Base-by-base conservation (phyloP, 75 land plant genomes). In the Cupressus sempervirens region DNA sequence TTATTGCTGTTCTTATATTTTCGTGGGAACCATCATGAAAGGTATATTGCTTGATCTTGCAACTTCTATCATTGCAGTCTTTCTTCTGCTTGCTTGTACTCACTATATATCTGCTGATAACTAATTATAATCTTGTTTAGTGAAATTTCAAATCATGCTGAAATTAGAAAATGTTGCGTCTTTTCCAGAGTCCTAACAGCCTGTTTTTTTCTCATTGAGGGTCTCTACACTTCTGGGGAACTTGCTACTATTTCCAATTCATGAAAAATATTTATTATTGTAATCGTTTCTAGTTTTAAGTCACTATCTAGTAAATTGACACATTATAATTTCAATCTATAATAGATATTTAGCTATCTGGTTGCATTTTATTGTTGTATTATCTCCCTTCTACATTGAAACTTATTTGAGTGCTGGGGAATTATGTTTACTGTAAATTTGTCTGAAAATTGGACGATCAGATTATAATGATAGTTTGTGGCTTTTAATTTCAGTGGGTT, bases 371-470 rank as follows among this genome's bases (percentile, higher is more conserved):
- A n/a, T 45, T 26, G 10, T 7, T 40, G 20, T 79, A 18, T 43
- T 26, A 11, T 79, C 81, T 77, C 12, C 45, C 46, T 45, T 79
- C 50, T 79, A 40, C n/a, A n/a, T 79, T 79, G 30, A 79, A 79
- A 40, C 6, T 45, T 45, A 9, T 4, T 79, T 79, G 10, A 26
- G 29, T 79, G 80, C 80, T 9, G 30, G 83, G 29, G 13, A 82
- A 50, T 32, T 89, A 77, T 40, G 80, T 41, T 48, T 77, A 10
- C 34, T 77, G 35, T 84, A 32, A 20, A 76, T 23, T 41, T 38
- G 83, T 85, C 81, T 35, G 36, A 79, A 16, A 48, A 34, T 88
- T n/a, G 14, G 14, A 62, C 74, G 38, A 12, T 41, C 34, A 13
- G 18, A 32, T 62, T 75, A 8, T 41, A 12, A 23, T 43, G 80